These are phyloP conservation scores for Kernera saxatilis DNA, from an alignment of 345 rosid species.

Conservation along the genomic window DNA sequence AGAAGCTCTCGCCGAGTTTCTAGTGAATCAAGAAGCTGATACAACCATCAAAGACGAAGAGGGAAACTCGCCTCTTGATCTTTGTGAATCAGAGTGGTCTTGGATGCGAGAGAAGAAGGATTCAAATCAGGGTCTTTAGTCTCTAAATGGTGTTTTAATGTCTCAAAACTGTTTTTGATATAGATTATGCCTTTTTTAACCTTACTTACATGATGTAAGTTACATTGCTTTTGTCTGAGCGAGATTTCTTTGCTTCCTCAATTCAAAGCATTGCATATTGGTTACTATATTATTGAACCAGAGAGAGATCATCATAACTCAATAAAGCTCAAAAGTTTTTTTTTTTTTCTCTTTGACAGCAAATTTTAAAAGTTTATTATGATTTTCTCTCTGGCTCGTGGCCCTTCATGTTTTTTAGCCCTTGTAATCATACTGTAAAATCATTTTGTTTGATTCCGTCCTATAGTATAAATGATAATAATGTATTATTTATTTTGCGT, in stretches of 20 bases:
- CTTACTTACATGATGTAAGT: no score
- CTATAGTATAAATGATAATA: not conserved
- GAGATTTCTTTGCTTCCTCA: not conserved
- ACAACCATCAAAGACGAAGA: slow-evolving; percentile 53
- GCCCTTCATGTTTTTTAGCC: slow-evolving; percentile 6
- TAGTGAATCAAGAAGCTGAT: slow-evolving; percentile 77
- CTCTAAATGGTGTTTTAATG: not conserved
- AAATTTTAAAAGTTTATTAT: not conserved
- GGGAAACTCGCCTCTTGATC: slow-evolving; percentile 57
- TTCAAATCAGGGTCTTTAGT: not conserved
- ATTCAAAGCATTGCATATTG: not conserved
- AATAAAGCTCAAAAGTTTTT: not conserved
- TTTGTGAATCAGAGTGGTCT: slow-evolving; percentile 71
- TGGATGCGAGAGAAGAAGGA: slow-evolving; percentile 34
- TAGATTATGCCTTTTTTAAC: not conserved
- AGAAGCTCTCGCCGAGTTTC: slow-evolving; percentile 62
- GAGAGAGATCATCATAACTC: slow-evolving; percentile 1
- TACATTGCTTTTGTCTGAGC: not conserved
- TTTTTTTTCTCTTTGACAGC: not conserved
- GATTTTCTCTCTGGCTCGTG: slow-evolving; percentile 11
- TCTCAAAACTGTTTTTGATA: not conserved
- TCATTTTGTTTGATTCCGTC: not conserved
- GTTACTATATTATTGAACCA: not conserved
- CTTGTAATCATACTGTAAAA: not conserved
- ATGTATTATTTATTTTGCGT: not conserved